These are phyloP conservation scores for Murraya koenigii DNA, from an alignment of 345 rosid genomes.

Conservation along the genomic window DNA sequence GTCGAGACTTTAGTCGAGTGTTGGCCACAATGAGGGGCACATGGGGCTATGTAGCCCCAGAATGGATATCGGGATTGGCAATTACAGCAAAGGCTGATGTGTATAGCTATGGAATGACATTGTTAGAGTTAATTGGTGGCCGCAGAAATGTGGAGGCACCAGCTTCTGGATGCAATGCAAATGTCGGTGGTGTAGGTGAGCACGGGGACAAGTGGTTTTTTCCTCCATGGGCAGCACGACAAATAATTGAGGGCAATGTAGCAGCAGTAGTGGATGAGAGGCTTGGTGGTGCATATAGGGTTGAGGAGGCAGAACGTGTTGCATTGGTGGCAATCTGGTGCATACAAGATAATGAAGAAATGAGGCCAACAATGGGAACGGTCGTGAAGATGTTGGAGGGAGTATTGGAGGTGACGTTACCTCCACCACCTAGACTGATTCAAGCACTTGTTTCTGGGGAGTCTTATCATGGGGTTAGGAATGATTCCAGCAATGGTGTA, in stretches of 20 bases:
- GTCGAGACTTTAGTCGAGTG: slow-evolving; percentile 58
- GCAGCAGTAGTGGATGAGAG: slow-evolving; percentile 46
- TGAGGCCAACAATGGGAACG: slow-evolving; percentile 66
- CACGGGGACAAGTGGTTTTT: slow-evolving; percentile 65
- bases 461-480: slow-evolving; percentile 56
- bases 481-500: slow-evolving; percentile 28
- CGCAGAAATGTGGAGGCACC: slow-evolving; percentile 61
- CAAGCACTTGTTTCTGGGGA: slow-evolving; percentile 82
- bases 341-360: slow-evolving; percentile 63
- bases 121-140: slow-evolving; percentile 66
- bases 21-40: slow-evolving; percentile 65
- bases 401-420: slow-evolving; percentile 49
- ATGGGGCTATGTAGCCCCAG: slow-evolving; percentile 68
- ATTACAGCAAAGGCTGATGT: slow-evolving; percentile 71
- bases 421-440: slow-evolving; percentile 74
- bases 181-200: slow-evolving; percentile 24
- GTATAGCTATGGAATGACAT: slow-evolving; percentile 69
- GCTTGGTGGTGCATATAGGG: slow-evolving; percentile 40
- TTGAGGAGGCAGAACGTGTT: slow-evolving; percentile 56
- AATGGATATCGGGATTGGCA: slow-evolving; percentile 59
- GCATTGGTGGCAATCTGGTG: slow-evolving; percentile 76
- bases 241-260: slow-evolving; percentile 58
- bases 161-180: slow-evolving; percentile 23
- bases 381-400: slow-evolving; percentile 83
- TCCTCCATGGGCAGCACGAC: slow-evolving; percentile 88